phyloP scores from a whole-genome alignment of 257 asterid species.

The Plantago elongata region DNA sequence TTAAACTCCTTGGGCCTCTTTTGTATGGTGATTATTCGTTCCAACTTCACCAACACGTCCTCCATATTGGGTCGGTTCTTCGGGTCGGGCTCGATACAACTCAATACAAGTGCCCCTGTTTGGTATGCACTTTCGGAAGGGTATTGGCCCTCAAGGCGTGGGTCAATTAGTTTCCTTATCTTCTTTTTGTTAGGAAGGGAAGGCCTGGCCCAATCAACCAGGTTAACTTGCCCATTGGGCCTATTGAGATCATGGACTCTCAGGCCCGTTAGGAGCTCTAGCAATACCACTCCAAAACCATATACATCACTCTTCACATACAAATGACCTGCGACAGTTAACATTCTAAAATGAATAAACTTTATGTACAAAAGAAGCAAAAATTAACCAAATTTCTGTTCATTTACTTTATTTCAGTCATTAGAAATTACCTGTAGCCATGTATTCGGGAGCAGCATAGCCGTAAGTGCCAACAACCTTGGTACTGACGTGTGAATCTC shows the following conservation, averaged over 20 bases:
- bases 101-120: slow-evolving; percentile 35
- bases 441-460: slow-evolving; percentile 83
- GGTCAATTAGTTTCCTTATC: slow-evolving; percentile 60
- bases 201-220: slow-evolving; percentile 85
- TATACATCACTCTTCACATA: slow-evolving; percentile 83
- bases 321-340: slow-evolving; percentile 52
- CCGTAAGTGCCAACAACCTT: slow-evolving; percentile 75
- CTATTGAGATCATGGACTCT: slow-evolving; percentile 58
- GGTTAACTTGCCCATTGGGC: slow-evolving; percentile 44
- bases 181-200: slow-evolving; percentile 48
- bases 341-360: not conserved
- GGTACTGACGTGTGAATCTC: slow-evolving; percentile 71
- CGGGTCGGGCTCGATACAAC: slow-evolving; percentile 69
- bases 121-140: slow-evolving; percentile 45
- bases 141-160: slow-evolving; percentile 50
- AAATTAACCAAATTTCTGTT: no score
- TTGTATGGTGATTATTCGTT: slow-evolving; percentile 27
- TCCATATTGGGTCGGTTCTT: slow-evolving; percentile 66
- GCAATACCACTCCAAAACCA: slow-evolving; percentile 74
- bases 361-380: no score
- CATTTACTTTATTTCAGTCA: not conserved
- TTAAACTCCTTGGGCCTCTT: slow-evolving; percentile 28
- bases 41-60: slow-evolving; percentile 36
- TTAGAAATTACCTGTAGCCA: slow-evolving; percentile 59
- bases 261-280: slow-evolving; percentile 64